Evolutionary conservation across 306 rosid species (phyloP).

Genomic region (Gleditsia sinensis): DNA sequence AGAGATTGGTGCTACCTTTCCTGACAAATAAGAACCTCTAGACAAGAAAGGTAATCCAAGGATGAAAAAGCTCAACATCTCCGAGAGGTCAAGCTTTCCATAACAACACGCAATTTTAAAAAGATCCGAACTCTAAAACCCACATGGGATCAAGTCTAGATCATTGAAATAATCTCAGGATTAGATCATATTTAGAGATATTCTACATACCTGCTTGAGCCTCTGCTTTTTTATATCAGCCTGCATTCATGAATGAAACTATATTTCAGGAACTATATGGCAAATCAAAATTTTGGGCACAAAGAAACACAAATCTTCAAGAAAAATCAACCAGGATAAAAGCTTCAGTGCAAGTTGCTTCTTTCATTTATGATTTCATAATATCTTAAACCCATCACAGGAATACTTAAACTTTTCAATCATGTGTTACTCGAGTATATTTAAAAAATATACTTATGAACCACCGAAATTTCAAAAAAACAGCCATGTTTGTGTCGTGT

Average conservation of each 20-base stretch:
- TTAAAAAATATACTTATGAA: not conserved
- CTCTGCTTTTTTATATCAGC: constrained; percentile 61
- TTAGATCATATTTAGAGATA: constrained; percentile 11
- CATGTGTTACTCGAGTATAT: not conserved
- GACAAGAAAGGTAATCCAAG: too few species aligned
- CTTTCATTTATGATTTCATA: not conserved
- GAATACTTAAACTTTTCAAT: not conserved
- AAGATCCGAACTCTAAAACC: too few species aligned
- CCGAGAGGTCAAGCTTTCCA: not conserved
- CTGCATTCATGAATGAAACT: constrained; percentile 62
- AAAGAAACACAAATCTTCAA: constrained; percentile 11
- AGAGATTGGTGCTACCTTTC: too few species aligned
- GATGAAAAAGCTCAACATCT: too few species aligned
- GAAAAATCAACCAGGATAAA: not conserved
- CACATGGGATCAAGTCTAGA: not conserved
- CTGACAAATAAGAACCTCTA: too few species aligned
- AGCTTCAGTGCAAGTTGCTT: not conserved
- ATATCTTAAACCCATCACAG: too few species aligned
- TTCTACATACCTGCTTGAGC: constrained; percentile 52
- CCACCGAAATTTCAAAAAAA: too few species aligned
- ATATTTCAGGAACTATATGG: constrained; percentile 32
- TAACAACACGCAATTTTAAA: not conserved
- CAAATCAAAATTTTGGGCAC: constrained; percentile 29
- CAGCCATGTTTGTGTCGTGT: not conserved
- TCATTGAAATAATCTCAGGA: not conserved